Evolutionary conservation across 1,284 basidiomycete genomes (phyloP), one percentile per base, ranked within the genome.

Genomic region (Sphaerobolus stellatus): DNA sequence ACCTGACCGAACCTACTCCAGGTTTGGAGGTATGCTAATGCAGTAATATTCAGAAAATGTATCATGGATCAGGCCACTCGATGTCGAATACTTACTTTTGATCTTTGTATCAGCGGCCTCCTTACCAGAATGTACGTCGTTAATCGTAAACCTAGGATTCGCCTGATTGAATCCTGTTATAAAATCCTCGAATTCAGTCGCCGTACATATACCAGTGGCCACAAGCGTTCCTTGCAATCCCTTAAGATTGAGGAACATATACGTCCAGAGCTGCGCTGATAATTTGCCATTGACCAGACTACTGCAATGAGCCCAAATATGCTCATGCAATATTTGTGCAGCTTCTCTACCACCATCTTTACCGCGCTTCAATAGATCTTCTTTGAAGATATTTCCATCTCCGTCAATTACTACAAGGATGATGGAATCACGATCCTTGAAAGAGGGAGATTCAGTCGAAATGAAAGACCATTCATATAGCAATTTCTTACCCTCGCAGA

Each of bases 221-320:
- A 76, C 68, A 43, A 88, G 74, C 52, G 73, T 71, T 47, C 80
- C 76, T 22, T 76, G 66, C 52, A 87, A 72, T 27, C 77, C 76
- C 50, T 69, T 65, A 68, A 80, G 84, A 72, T 84, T 86, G 68
- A 82, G 77, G 72, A 84, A 90, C 56, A 90, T 67, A 47, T 79
- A 80, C 51, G 88, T 80, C 83, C 86, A 89, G 66, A 88, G 83
- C 16, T 84, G 85, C n/a, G n/a, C n/a, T n/a, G n/a, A n/a, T n/a
- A n/a, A n/a, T n/a, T n/a, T n/a, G n/a, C n/a, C n/a, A n/a, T n/a
- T n/a, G n/a, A n/a, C n/a, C 44, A 24, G 33, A 27, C 72, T 71
- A 52, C 80, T 74, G 52, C 90, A 73, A 68, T 85, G 79, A 56
- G 83, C 79, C 43, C 80, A 82, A 45, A 90, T 83, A 14, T 72